phyloP scores from a whole-genome alignment of 140 eudicot species.

The Anethum foeniculum region DNA sequence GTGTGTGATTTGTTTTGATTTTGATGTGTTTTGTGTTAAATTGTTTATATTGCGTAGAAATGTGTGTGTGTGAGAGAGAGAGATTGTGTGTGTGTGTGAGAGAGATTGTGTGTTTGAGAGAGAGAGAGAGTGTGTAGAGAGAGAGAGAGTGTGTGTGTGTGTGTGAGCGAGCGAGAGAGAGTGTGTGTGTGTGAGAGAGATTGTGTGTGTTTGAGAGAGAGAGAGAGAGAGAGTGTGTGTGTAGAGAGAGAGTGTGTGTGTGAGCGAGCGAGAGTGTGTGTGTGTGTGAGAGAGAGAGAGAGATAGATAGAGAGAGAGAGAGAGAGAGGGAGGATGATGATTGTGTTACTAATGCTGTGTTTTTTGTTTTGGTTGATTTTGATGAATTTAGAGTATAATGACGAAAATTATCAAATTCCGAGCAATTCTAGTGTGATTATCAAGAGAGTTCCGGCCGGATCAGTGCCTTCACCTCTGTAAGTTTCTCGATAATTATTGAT shows the following conservation, averaged over 20 bases:
- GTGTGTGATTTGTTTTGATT: neutral
- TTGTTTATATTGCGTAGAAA: neutral
- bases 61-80: neutral
- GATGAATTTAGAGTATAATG: conserved; percentile 35
- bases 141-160: too few species aligned
- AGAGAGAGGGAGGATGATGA: neutral
- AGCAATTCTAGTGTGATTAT: conserved; percentile 73
- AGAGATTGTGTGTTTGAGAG: too few species aligned
- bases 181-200: too few species aligned
- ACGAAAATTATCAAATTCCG: conserved; percentile 7
- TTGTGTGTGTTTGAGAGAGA: too few species aligned
- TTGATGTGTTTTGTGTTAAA: neutral
- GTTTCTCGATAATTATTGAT: conserved; percentile 3
- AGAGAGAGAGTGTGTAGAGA: neutral
- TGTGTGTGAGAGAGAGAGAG: neutral
- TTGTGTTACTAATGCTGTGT: neutral
- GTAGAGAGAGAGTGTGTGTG: neutral
- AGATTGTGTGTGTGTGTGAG: neutral
- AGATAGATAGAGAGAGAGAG: neutral
- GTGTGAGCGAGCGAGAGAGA: too few species aligned
- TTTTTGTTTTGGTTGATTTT: neutral
- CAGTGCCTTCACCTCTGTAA: conserved; percentile 47
- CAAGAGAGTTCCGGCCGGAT: conserved; percentile 72
- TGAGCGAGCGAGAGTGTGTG: neutral
- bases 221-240: neutral